Evolutionary conservation across 2,329 filamentous ascomycete species (phyloP), one percentile per base, ranked within the genome.

Genomic region (Diplodia intermedia): DNA sequence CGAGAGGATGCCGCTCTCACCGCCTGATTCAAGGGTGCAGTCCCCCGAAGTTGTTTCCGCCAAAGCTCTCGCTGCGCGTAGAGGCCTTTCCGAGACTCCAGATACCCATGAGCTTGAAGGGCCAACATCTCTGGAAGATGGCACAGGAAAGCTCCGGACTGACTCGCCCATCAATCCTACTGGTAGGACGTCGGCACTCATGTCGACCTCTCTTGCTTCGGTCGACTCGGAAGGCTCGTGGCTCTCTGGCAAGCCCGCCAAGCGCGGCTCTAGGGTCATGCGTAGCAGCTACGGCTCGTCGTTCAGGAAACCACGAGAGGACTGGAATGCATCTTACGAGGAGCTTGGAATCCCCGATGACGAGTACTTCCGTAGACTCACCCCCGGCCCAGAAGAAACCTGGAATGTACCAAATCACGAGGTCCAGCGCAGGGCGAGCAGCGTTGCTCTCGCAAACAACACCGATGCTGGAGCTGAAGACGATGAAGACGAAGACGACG

Each of bases 141-240:
- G 31, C 50, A 18, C 54, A 33, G 33, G 36, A 26, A 67, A 54
- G 26, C 43, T 61, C 38, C 78, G 81, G 54, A 81, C 78, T 36
- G 82, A 83, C 57, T 83, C 82, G 11, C 80, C 82, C 0, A 75
- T 79, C 60, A 78, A 75, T 54, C 74, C 78, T 8, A 73, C 71
- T 73, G 43, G 75, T 73, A 14, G 69, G 26, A 67, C 72, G 26
- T 72, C 75, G 23, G 76, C 75, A 14, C 69, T 76, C 40, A 79
- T 93, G 75, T 92, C 93, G 36, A 90, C 94, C 78, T 98, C 94
- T 0, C 85, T 98, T 20, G 95, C 93, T 1, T 97, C 94, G 0
- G 92, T 98, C 69, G 95, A 97, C 75, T 97, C 94, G 0, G 95
- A 99, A 81, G 95, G 88, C 4, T 97, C 94, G 0, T 99, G 95